Evolutionary conservation across 2,329 filamentous ascomycete genomes (phyloP).

Genomic region (Aureobasidium vineae): DNA sequence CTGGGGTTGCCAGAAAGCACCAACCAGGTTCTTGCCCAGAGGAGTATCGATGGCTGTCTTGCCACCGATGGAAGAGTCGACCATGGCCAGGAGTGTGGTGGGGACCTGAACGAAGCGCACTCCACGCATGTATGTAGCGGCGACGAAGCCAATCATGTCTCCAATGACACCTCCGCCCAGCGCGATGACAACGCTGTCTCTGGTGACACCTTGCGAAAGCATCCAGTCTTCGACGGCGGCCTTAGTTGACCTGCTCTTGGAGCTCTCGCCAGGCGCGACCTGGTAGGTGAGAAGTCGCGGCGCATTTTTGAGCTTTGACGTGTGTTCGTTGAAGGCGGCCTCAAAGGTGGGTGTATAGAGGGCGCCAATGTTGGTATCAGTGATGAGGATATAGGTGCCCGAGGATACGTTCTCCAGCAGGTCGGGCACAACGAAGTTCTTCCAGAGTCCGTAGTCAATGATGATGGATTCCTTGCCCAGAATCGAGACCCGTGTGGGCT

Average conservation of each 20-base stretch:
- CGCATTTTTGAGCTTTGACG: slow-evolving; percentile 47
- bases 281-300: slow-evolving; percentile 75
- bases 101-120: slow-evolving; percentile 96
- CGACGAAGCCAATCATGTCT: slow-evolving; percentile 96
- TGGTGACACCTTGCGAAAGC: slow-evolving; percentile 83
- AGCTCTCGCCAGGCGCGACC: slow-evolving; percentile 88
- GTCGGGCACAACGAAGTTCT: slow-evolving; percentile 75
- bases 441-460: slow-evolving; percentile 88
- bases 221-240: slow-evolving; percentile 98
- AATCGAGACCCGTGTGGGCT: slow-evolving; percentile 67
- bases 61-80: slow-evolving; percentile 96
- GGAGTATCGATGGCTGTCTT: slow-evolving; percentile 98
- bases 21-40: slow-evolving; percentile 92
- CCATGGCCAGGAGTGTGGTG: slow-evolving; percentile 93
- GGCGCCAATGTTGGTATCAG: slow-evolving; percentile 85
- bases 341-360: slow-evolving; percentile 79
- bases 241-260: slow-evolving; percentile 91
- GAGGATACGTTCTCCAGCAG: slow-evolving; percentile 73
- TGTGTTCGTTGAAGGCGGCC: slow-evolving; percentile 56
- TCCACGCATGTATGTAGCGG: slow-evolving; percentile 97
- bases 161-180: slow-evolving; percentile 96
- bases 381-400: slow-evolving; percentile 94
- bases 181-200: slow-evolving; percentile 92
- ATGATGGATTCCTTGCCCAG: slow-evolving; percentile 87
- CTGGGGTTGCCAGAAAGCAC: slow-evolving; percentile 93